These are phyloP conservation scores for Grosmannia huntii DNA, from an alignment of 2,329 filamentous ascomycete species.

Conservation along the genomic window DNA sequence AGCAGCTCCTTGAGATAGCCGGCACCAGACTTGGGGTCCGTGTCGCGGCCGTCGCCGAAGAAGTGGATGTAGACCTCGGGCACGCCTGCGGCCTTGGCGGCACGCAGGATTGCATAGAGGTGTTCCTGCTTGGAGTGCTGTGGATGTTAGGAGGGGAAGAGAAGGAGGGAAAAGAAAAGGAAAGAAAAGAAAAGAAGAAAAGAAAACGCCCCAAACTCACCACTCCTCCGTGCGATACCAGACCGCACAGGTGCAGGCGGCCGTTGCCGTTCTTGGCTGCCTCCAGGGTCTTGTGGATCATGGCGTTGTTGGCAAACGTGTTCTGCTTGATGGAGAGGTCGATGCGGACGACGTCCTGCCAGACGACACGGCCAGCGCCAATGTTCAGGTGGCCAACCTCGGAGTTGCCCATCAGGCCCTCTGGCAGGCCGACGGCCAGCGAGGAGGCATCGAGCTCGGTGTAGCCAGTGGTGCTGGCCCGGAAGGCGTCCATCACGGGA, in stretches of 20 bases:
- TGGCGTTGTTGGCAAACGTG: constrained; percentile 62
- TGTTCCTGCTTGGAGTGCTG: constrained; percentile 91
- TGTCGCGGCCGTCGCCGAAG: constrained; percentile 96
- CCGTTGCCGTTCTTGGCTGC: constrained; percentile 79
- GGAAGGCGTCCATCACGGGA: constrained; percentile 88
- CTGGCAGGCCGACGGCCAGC: constrained; percentile 84
- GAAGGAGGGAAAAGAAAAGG: background rate
- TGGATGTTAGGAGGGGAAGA: background rate
- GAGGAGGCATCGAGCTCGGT: constrained; percentile 93
- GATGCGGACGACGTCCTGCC: constrained; percentile 97
- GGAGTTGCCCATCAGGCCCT: constrained; percentile 97
- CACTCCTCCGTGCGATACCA: constrained; percentile 91
- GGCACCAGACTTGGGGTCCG: constrained; percentile 86
- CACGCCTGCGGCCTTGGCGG: constrained; percentile 77
- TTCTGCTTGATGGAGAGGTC: constrained; percentile 82
- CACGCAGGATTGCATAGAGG: constrained; percentile 72
- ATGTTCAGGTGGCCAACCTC: constrained; percentile 99
- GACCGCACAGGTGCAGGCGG: constrained; percentile 79
- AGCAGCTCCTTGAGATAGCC: constrained; percentile 81
- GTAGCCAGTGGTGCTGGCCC: constrained; percentile 69
- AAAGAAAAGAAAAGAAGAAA: background rate
- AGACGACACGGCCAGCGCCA: constrained; percentile 90
- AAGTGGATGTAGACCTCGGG: constrained; percentile 97
- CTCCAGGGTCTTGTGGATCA: constrained; percentile 65
- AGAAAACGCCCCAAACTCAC: constrained; percentile 23